Evolutionary conservation across 805 yeast genomes (phyloP).

Genomic region (Wickerhamomyces rabaulensis): DNA sequence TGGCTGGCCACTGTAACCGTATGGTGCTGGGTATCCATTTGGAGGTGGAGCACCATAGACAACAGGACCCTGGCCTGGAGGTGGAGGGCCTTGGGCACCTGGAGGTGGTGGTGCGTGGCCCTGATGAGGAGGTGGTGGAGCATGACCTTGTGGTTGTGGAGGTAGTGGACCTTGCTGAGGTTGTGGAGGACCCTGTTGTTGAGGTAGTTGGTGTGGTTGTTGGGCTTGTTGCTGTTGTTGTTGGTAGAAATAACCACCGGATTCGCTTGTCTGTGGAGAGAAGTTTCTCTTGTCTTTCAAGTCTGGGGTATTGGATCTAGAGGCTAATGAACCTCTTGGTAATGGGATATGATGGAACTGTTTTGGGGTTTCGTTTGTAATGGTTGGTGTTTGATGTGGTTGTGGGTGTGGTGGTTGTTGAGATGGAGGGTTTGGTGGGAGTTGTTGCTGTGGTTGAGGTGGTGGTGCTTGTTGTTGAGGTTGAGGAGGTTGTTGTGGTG

Average conservation of each 20-base stretch:
- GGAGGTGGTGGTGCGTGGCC: neutral
- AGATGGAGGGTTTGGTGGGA: slow-evolving; percentile 1
- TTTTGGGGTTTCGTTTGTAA: slow-evolving; percentile 12
- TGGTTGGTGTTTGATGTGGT: slow-evolving; percentile 3
- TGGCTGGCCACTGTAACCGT: neutral
- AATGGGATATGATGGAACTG: slow-evolving; percentile 24
- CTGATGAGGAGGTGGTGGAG: neutral
- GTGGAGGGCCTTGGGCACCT: neutral
- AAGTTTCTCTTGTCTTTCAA: neutral
- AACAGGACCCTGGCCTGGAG: neutral
- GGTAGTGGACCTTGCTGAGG: neutral
- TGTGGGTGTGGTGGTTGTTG: slow-evolving; percentile 3
- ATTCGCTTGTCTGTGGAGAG: neutral
- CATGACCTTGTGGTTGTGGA: neutral
- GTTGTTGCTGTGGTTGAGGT: slow-evolving; percentile 7
- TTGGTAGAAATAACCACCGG: neutral
- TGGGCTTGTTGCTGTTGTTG: neutral
- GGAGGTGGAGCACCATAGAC: slow-evolving; percentile 1
- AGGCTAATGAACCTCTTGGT: slow-evolving; percentile 18
- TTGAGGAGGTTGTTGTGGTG: neutral
- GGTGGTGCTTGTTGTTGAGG: neutral
- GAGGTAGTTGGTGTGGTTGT: neutral
- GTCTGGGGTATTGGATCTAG: slow-evolving; percentile 13
- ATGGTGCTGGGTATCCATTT: slow-evolving; percentile 1
- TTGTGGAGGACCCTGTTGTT: neutral